Percentiles rank a stretch among this genome's conserved stretches.
These are phyloP conservation scores for Exobasidium cylindrosporum DNA, from an alignment of 1,284 basidiomycete genomes.

Conservation along the genomic window DNA sequence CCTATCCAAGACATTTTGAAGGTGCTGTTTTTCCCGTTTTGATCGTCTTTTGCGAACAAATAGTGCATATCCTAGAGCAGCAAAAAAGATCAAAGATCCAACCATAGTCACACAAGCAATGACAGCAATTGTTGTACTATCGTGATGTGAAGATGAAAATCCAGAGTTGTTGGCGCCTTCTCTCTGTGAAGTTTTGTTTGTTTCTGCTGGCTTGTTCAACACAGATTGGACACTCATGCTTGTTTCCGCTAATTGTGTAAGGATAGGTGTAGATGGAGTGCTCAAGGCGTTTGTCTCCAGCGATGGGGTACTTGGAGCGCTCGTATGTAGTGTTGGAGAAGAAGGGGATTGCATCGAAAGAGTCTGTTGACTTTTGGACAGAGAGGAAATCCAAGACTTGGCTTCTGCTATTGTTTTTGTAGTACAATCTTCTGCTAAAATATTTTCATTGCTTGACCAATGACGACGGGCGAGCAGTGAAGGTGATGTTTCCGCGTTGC, in stretches of 20 bases:
- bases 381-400: background rate
- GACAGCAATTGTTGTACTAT: background rate
- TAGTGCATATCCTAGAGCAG: background rate
- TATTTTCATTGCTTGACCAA: background rate
- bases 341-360: background rate
- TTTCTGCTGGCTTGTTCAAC: background rate
- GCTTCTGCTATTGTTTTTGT: background rate
- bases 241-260: background rate
- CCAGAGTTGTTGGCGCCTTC: background rate
- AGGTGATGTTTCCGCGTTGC: background rate
- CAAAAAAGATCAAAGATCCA: background rate
- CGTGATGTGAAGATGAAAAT: background rate
- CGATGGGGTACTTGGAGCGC: background rate
- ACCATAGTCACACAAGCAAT: background rate
- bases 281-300: background rate
- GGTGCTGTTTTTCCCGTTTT: background rate
- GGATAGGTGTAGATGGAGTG: background rate
- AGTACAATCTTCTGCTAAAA: background rate
- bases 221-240: background rate
- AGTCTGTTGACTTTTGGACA: background rate
- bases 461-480: background rate
- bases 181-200: background rate
- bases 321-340: background rate
- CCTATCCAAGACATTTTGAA: background rate
- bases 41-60: background rate